These are phyloP conservation scores for Hyphopichia burtonii DNA, from an alignment of 1,139 yeast species.

Conservation along the genomic window DNA sequence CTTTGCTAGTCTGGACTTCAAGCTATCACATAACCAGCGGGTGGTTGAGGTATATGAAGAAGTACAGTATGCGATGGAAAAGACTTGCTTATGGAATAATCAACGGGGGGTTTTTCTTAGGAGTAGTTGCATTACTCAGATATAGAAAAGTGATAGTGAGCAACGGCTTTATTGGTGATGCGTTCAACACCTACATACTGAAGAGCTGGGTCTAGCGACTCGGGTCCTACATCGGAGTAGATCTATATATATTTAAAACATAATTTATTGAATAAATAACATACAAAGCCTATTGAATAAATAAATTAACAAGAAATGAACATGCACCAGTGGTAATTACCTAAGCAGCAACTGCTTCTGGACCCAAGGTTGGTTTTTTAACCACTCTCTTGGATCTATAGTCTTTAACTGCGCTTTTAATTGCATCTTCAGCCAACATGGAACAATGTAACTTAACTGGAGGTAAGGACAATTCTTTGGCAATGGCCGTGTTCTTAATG, in stretches of 20 bases:
- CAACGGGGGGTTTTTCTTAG: constrained; percentile 22
- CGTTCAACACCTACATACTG: constrained; percentile 22
- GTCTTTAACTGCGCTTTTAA: constrained; percentile 94
- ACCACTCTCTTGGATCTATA: constrained; percentile 70
- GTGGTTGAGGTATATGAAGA: constrained; percentile 26
- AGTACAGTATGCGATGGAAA: constrained; percentile 29
- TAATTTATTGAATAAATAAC: neutral
- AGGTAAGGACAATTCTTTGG: constrained; percentile 89
- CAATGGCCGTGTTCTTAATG: constrained; percentile 88
- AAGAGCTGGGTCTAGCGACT: neutral
- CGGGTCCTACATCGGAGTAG: no score
- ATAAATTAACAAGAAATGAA: neutral
- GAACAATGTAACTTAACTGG: constrained; percentile 98
- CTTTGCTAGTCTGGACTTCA: constrained; percentile 22
- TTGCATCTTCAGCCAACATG: constrained; percentile 98
- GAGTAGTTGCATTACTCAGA: constrained; percentile 23
- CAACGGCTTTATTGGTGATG: constrained; percentile 28
- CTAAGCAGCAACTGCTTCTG: constrained; percentile 32
- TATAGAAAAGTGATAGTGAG: constrained; percentile 17
- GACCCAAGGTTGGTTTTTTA: constrained; percentile 52
- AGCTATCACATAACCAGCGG: constrained; percentile 41
- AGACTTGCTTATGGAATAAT: constrained; percentile 34
- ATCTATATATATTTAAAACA: no score
- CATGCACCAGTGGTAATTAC: neutral
- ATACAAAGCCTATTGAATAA: neutral